Conservation (phyloP, 306 rosid genomes). For the Begonia loranthoides region DNA sequence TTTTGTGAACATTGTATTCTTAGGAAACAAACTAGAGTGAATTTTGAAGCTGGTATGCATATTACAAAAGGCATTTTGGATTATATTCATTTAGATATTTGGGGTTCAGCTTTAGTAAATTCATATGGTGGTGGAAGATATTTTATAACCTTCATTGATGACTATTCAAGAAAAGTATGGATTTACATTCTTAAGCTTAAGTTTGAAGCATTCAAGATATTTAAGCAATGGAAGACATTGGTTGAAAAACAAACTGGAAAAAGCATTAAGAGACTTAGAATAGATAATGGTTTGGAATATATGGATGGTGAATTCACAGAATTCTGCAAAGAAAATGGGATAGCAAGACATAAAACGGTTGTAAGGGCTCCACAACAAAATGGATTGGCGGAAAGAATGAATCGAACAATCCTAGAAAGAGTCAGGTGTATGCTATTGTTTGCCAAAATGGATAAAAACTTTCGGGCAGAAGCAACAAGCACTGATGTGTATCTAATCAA, state of each 20-base stretch:
- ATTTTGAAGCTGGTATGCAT: neutral
- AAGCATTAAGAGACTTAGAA: neutral
- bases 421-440: too few relatives aligned
- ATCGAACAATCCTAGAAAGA: too few relatives aligned
- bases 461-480: neutral
- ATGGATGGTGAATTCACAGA: neutral
- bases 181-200: too few relatives aligned
- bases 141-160: too few relatives aligned
- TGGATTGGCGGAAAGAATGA: neutral
- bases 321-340: neutral
- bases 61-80: neutral
- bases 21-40: too few relatives aligned
- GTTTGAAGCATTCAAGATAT: too few relatives aligned
- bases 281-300: neutral
- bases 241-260: too few relatives aligned
- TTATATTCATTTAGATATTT: constrained; percentile 7
- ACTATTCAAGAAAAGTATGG: too few relatives aligned
- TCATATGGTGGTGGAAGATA: neutral
- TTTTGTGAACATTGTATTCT: too few relatives aligned
- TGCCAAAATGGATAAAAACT: neutral
- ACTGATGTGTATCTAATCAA: neutral
- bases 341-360: neutral
- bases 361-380: neutral
- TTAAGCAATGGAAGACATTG: too few relatives aligned
- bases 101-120: neutral